Conservation (phyloP, 768 basidiomycete species). For the Stropharia rugosoannulata region DNA sequence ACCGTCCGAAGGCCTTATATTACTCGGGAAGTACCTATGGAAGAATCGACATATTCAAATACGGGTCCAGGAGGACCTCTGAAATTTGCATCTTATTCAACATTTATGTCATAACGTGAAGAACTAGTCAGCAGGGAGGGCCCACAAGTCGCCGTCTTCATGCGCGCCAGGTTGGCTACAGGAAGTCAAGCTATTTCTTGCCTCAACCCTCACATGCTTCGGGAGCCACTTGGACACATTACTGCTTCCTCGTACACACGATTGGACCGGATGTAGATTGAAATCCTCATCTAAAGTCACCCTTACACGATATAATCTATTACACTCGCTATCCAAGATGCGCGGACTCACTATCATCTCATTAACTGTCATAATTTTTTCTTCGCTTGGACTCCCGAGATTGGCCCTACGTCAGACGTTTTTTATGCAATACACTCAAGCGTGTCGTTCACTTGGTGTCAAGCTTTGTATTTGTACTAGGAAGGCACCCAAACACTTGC, state of each 20-base stretch:
- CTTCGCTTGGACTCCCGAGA: conserved; percentile 6
- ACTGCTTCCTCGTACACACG: conserved; percentile 14
- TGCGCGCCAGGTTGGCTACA: not conserved
- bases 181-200: not conserved
- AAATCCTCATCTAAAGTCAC: conserved; percentile 8
- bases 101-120: too few relatives aligned
- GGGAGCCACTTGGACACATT: conserved; percentile 1
- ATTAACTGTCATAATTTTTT: conserved; percentile 10
- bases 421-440: conserved; percentile 14
- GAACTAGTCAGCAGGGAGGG: too few relatives aligned
- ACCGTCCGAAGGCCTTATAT: conserved; percentile 10
- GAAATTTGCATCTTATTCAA: too few relatives aligned
- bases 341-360: conserved; percentile 7
- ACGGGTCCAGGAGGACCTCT: not conserved
- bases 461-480: not conserved
- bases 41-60: not conserved
- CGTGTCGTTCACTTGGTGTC: conserved; percentile 24
- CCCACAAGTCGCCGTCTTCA: too few relatives aligned
- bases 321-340: conserved; percentile 10
- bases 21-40: conserved; percentile 4
- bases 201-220: conserved; percentile 3
- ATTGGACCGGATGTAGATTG: conserved; percentile 22
- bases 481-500: conserved; percentile 7
- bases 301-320: conserved; percentile 7
- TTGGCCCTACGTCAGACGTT: conserved; percentile 11